Conservation (phyloP, 441 rosid species). For the Isatis lusitanica region DNA sequence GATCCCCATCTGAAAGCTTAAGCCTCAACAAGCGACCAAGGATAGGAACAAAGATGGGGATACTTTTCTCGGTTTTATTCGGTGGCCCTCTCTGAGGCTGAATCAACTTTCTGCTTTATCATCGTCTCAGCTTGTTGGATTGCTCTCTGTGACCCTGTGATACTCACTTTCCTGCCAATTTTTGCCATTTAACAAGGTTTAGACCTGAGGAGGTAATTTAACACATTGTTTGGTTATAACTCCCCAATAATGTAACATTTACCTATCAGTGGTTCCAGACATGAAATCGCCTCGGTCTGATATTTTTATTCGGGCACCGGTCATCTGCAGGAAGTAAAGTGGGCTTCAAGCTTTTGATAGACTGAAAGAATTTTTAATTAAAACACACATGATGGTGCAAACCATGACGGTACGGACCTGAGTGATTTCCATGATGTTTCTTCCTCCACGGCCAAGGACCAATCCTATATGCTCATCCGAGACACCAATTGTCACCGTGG, state of each 20-base stretch:
- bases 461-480: slow-evolving; percentile 90
- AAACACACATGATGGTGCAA: no score
- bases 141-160: slow-evolving; percentile 90
- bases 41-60: slow-evolving; percentile 41
- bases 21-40: slow-evolving; percentile 28
- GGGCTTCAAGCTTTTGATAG: background rate
- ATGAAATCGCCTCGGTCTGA: slow-evolving; percentile 97
- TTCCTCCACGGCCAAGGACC: slow-evolving; percentile 97
- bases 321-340: slow-evolving; percentile 52
- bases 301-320: slow-evolving; percentile 90
- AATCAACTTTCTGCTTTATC: slow-evolving; percentile 92
- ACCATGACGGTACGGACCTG: slow-evolving; percentile 64
- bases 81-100: slow-evolving; percentile 75
- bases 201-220: background rate
- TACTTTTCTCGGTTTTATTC: slow-evolving; percentile 42
- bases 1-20: slow-evolving; percentile 30
- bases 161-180: slow-evolving; percentile 83
- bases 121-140: slow-evolving; percentile 81
- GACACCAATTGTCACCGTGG: slow-evolving; percentile 81
- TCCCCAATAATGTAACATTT: background rate
- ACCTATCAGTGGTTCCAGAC: slow-evolving; percentile 92
- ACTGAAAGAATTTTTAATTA: background rate
- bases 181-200: slow-evolving; percentile 4
- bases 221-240: background rate
- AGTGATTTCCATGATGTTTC: slow-evolving; percentile 91